Evolutionary conservation across 2,329 filamentous ascomycete species (phyloP), one percentile per base, ranked within the genome.

Genomic region (Biscogniauxia marginata): DNA sequence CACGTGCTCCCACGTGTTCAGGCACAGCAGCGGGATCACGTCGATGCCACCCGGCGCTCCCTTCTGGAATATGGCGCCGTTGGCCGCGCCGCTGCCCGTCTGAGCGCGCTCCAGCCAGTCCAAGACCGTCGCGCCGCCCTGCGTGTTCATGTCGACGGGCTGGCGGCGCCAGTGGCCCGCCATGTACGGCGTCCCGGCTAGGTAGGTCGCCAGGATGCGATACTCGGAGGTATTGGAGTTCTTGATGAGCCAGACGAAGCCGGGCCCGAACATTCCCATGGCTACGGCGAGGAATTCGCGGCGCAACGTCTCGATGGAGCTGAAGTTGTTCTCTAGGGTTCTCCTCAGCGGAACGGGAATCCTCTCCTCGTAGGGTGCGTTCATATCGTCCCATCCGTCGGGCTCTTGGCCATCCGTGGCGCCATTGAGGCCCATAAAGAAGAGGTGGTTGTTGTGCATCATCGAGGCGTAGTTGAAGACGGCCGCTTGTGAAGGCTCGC

Each of bases 381-480:
- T 8, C 57, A 51, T 61, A 49, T 57, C 19, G 19, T 22, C 58
- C 51, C n/a, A n/a, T n/a, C 49, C 8, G 43, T 46, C 34, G 47
- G 22, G 23, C 39, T 51, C 46, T 57, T 44, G 59, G 56, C 61
- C 30, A 56, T 57, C 46, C 25, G 53, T 67, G 65, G 55, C 58
- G 57, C 9, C 16, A 7, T 52, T n/a, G 18, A 87, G 73, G 60
- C 80, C 75, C 64, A 83, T 73, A 82, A 93, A 93, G 84, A 91
- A 93, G 79, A 91, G 88, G 71, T 86, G 78, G 73, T 86, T 97
- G 84, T 98, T 98, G 82, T 90, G 89, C 54, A 91, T 90, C 90
- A 96, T 96, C 67, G 91, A 96, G 73, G 95, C 95, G 73, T 96
- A 85, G 83, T 98, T 99, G 86, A 99, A 99, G 71, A 88, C 79